Base-by-base conservation (phyloP, 225 moss, liverwort and hornwort genomes). In the Polytrichum formosum region DNA sequence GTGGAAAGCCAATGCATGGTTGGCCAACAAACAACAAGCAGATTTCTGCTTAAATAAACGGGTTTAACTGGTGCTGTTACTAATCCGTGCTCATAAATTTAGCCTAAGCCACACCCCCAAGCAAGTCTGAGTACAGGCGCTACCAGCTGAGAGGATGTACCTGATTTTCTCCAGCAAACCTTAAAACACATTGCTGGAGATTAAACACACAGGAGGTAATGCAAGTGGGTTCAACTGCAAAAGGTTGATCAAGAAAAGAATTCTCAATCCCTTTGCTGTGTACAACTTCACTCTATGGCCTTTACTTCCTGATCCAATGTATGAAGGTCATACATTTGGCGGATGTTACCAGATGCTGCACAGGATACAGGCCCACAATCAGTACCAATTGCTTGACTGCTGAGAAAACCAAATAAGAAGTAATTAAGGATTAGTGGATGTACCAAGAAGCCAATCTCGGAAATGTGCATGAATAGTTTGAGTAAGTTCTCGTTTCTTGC, bases 391-490 rank as follows among this genome's bases (percentile, higher is more conserved):
- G 23, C 65, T 55, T 8, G 26, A 31, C 60, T 26, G 13, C 55
- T 73, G 7, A 28, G 25, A 19, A 8, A 61, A 16, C 26, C 16
- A 1, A 21, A 28, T 5, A 21, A 68, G 23, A 30, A 26, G 26
- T 27, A 55, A 20, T 54, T 26, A 65, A 70, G 56, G 6, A 28
- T 58, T 61, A 16, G 53, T 80, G 31, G 31, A 17, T 66, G 58
- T 87, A 96, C 96, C 93, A 88, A 87, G 83, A 74, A 96, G 85
- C 96, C 96, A 96, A n/a, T 96, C 96, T 76, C 91, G 90, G 74
- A 96, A 96, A 72, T 96, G 78, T 17, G 84, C 85, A 73, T 91
- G 91, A 75, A 96, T 93, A 66, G 93, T 91, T 33, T 65, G 73
- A 28, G 87, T 81, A 61, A 96, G 85, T 71, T 96, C 96, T 26